Evolutionary conservation across 2,329 filamentous ascomycete species (phyloP), one percentile per base, ranked within the genome.

Genomic region (Fusarium pilosicola): DNA sequence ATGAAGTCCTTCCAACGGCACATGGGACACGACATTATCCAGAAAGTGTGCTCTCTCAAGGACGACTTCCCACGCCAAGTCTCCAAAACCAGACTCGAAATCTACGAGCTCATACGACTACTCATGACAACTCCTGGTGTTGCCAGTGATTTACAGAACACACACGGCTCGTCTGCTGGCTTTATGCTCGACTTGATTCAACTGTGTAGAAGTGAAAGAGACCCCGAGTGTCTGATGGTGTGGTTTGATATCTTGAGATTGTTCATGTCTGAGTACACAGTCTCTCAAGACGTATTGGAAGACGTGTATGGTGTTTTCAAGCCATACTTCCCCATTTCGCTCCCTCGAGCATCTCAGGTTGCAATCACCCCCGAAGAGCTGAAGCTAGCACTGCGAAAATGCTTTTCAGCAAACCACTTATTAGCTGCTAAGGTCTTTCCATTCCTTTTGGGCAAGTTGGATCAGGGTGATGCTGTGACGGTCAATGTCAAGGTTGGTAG

Each of bases 291-390:
- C 14, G 80, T 88, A 5, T 81, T 85, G 14, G 84, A 85, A 38
- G 85, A 87, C 62, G 82, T 88, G 5, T 90, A 89, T 77, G 85
- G 85, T 62, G 80, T 85, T 2, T 90, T 89, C 79, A 89, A 89
- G 20, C 86, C 86, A 36, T 91, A 90, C 77, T 91, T 90, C 70
- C 89, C 89, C 22, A 90, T 91, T 62, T 89, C 88, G 1, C 80
- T 91, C 48, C 83, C 83, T 20, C 84, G 88, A 34, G 84, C 84
- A 62, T 85, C 88, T 0, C 84, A 86, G 30, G 86, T 85, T 39
- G 84, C 85, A 11, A 84, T 90, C 44, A 90, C 88, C 2, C 86
- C 88, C 11, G 87, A 90, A 41, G 85, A 89, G 54, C 80, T 91
- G 34, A 91, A 91, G 78, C 73, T 81, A 7, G 84, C 86, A 9